Base-by-base conservation (phyloP, 768 basidiomycete genomes). In the Tricholoma flavovirens region DNA sequence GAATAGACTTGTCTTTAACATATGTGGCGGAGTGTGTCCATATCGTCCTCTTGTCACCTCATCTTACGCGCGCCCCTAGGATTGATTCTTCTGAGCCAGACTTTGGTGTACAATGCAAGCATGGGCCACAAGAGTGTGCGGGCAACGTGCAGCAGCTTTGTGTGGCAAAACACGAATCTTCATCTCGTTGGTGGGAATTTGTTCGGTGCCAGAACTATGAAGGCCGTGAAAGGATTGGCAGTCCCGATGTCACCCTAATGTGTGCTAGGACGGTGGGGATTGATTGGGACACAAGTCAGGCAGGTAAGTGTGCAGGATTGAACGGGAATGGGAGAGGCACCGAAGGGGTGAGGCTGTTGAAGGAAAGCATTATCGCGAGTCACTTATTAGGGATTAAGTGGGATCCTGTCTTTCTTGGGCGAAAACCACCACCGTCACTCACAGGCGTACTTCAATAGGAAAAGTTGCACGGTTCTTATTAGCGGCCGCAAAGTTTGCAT, bases 121-220 rank as follows among this genome's bases (percentile, higher is more conserved):
- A 96, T 65, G 93, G 93, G 15, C 72, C 73, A 4, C 69, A 78
- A 52, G 94, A 98, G 70, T 97, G 94, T 64, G 83, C 83, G 12
- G 94, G 90, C 42, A 93, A 96, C 72, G 83, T 93, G 15, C 89
- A 97, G 57, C 86, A 97, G 66, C 77, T 97, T 24, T 98, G 95
- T 68, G 87, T 79, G 29, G 75, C 79, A 54, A 83, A 84, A 66
- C 77, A 90, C 58, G 73, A 79, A 21, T 70, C 77, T 21, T 70
- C 73, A 38, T 60, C 69, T n/a, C 73, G 72, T 19, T 93, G 90
- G 88, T 95, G 92, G 93, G 72, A 81, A 51, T 94, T 92, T 62
- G 75, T 93, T 19, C 83, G 82, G 57, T 94, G 93, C 69, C 82
- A 90, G 64, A 92, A 93, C 67, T 84, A 76, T 61, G 76, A 83